Conservation (phyloP, 2,329 filamentous ascomycete genomes). For the Colletotrichum tanaceti region DNA sequence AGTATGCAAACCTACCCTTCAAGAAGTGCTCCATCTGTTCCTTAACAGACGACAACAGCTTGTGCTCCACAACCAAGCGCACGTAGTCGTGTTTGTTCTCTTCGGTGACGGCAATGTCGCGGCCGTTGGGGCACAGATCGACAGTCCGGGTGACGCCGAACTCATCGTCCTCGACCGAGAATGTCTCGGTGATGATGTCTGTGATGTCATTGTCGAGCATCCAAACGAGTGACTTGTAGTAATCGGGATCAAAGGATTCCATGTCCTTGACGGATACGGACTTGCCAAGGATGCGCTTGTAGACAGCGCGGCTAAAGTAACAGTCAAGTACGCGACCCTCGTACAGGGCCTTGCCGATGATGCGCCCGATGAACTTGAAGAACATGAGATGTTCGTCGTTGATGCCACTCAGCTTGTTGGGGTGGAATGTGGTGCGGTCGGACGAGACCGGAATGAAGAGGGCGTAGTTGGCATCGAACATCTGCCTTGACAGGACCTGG, state of each 20-base stretch:
- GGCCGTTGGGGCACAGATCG: slow-evolving; percentile 87
- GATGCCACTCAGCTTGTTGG: slow-evolving; percentile 91
- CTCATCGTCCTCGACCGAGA: slow-evolving; percentile 92
- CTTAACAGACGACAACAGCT: slow-evolving; percentile 89
- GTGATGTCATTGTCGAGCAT: slow-evolving; percentile 99
- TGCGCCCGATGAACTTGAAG: slow-evolving; percentile 99
- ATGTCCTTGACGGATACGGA: slow-evolving; percentile 98
- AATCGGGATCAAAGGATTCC: slow-evolving; percentile 98
- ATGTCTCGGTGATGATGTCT: slow-evolving; percentile 96
- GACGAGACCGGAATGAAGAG: slow-evolving; percentile 97
- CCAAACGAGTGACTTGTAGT: slow-evolving; percentile 98
- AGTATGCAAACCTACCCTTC: slow-evolving; percentile 66
- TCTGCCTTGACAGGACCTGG: slow-evolving; percentile 94
- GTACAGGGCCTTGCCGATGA: slow-evolving; percentile 98
- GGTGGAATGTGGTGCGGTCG: slow-evolving; percentile 98
- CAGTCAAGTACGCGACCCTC: slow-evolving; percentile 96
- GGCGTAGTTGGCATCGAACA: slow-evolving; percentile 99
- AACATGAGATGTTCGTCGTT: slow-evolving; percentile 97
- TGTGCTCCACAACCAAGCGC: slow-evolving; percentile 92
- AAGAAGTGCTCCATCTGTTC: slow-evolving; percentile 95
- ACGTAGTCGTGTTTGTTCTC: slow-evolving; percentile 99
- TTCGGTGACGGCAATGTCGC: slow-evolving; percentile 92
- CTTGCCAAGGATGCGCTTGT: slow-evolving; percentile 96
- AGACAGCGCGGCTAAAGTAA: slow-evolving; percentile 98
- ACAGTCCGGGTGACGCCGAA: slow-evolving; percentile 91